Evolutionary conservation across 495 filamentous ascomycete species (phyloP).

Genomic region (Penicillium waksmanii): DNA sequence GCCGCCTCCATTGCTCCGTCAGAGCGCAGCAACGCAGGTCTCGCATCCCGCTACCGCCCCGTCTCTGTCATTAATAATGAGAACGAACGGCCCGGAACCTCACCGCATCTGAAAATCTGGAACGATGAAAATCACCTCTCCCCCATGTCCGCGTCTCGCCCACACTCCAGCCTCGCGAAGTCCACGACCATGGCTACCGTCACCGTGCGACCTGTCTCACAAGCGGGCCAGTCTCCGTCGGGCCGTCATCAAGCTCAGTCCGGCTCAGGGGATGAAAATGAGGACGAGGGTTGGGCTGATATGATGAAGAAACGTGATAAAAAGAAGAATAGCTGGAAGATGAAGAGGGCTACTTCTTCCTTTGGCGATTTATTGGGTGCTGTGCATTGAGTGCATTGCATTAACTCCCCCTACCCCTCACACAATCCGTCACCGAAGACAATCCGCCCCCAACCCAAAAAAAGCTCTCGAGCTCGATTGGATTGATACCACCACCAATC

Average conservation of each 20-base stretch:
- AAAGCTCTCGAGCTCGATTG: neutral
- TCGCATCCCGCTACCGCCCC: slow-evolving; percentile 90
- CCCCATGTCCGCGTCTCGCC: slow-evolving; percentile 4
- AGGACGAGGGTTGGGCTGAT: slow-evolving; percentile 84
- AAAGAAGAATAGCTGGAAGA: slow-evolving; percentile 74
- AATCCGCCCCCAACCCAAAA: neutral
- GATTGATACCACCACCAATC: neutral
- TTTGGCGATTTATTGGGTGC: slow-evolving; percentile 49
- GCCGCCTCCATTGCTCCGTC: slow-evolving; percentile 84
- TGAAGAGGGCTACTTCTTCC: slow-evolving; percentile 58
- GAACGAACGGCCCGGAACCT: slow-evolving; percentile 50
- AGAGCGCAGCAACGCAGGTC: slow-evolving; percentile 89
- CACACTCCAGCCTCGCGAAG: slow-evolving; percentile 25
- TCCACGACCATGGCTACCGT: slow-evolving; percentile 40
- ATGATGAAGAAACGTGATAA: slow-evolving; percentile 85
- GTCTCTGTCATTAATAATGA: slow-evolving; percentile 61
- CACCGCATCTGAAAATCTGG: slow-evolving; percentile 54
- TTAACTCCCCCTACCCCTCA: neutral
- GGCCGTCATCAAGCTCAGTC: slow-evolving; percentile 30
- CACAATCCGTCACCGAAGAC: neutral
- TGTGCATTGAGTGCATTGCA: slow-evolving; percentile 38
- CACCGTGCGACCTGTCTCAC: slow-evolving; percentile 42
- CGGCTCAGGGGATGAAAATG: slow-evolving; percentile 65
- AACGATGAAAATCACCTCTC: slow-evolving; percentile 47
- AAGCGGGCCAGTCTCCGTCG: slow-evolving; percentile 28